Percentiles rank a stretch among this genome's conserved stretches.
Conservation (phyloP, 305 asterid genomes). For the Fraxinus greggii region DNA sequence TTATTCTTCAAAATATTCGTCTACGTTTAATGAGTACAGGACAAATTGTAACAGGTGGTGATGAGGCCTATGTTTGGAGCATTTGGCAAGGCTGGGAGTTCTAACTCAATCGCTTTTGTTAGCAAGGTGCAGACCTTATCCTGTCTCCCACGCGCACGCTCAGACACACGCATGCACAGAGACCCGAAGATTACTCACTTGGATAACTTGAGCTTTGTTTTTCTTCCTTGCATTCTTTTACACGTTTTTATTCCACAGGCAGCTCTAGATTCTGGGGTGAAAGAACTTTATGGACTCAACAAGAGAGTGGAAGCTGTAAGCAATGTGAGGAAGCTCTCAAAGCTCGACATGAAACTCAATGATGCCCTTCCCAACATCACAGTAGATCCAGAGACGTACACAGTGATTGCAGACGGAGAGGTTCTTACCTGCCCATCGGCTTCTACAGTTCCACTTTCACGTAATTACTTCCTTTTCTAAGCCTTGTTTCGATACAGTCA, state of each 20-base stretch:
- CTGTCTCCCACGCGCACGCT: neutral
- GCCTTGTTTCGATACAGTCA: neutral
- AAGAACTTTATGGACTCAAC: conserved; percentile 56
- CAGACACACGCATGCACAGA: neutral
- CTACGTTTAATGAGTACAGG: conserved; percentile 9
- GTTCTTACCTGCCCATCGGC: conserved; percentile 73
- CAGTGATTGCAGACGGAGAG: conserved; percentile 67
- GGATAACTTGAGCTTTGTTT: neutral
- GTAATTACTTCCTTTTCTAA: conserved; percentile 82
- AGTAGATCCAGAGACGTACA: conserved; percentile 83
- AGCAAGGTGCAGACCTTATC: conserved; percentile 52
- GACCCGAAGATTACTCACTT: neutral
- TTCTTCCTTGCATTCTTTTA: neutral
- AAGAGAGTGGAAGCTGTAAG: conserved; percentile 74
- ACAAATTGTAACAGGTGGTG: conserved; percentile 48
- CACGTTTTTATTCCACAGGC: conserved; percentile 38
- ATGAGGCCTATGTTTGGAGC: conserved; percentile 99
- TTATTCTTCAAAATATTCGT: neutral
- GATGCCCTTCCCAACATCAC: conserved; percentile 75
- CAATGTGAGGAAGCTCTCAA: conserved; percentile 66
- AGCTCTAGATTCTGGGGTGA: conserved; percentile 53
- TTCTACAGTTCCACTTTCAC: conserved; percentile 68
- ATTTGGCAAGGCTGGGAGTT: conserved; percentile 79
- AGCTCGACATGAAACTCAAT: conserved; percentile 87
- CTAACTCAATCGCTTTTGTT: conserved; percentile 85